Percentiles rank a stretch among this genome's conserved stretches.
These are phyloP conservation scores for Vigna reflexopilosa DNA, from an alignment of 306 rosid genomes.

Conservation along the genomic window DNA sequence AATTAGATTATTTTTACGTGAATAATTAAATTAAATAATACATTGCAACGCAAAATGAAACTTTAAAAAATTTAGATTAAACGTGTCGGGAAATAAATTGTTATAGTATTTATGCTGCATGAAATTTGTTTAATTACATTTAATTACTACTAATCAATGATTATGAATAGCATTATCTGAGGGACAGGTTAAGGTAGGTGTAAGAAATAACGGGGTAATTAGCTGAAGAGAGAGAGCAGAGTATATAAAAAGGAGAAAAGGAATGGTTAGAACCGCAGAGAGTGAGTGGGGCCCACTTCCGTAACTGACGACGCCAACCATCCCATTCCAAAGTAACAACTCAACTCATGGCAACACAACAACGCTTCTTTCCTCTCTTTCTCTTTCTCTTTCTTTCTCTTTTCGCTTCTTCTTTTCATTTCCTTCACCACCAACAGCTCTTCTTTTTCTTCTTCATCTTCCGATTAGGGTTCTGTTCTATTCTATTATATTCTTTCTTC, in stretches of 20 bases:
- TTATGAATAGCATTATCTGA: not conserved
- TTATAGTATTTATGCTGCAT: no score
- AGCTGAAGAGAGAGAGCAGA: no score
- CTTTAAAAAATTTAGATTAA: no score
- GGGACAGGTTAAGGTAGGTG: no score
- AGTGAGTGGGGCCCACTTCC: not conserved
- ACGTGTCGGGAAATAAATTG: no score
- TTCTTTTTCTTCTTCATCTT: not conserved
- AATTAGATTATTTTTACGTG: no score
- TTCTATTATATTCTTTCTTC: not conserved
- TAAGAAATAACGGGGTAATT: no score
- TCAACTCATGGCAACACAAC: not conserved
- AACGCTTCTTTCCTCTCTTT: not conserved
- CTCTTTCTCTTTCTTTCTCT: not conserved
- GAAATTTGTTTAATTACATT: not conserved
- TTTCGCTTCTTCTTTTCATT: no score
- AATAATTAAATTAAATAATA: no score
- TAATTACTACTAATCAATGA: not conserved
- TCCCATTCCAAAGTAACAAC: slow-evolving; percentile 20
- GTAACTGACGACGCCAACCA: slow-evolving; percentile 34
- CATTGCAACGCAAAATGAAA: no score
- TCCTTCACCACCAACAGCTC: not conserved
- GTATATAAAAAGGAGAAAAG: not conserved
- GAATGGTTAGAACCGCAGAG: not conserved
- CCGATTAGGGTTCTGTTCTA: not conserved